Evolutionary conservation across 208 protist species (phyloP).

Genomic region (Leishmania tropica): DNA sequence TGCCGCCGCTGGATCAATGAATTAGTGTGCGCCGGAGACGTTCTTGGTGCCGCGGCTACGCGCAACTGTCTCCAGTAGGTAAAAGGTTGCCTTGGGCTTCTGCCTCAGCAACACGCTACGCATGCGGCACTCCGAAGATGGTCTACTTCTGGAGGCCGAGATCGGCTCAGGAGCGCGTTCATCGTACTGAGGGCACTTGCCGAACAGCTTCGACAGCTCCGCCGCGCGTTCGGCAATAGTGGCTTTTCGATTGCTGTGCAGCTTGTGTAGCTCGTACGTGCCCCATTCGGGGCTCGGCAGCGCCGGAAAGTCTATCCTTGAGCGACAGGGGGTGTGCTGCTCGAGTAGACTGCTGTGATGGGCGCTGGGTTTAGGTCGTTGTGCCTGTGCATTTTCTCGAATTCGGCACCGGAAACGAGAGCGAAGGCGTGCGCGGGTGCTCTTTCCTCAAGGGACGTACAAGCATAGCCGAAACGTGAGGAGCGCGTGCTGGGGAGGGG

Average conservation of each 20-base stretch:
- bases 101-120: background rate
- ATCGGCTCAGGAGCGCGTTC: background rate
- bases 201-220: background rate
- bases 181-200: background rate
- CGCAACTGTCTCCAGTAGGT: conserved; percentile 7
- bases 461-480: background rate
- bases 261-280: conserved; percentile 10
- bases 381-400: background rate
- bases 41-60: conserved; percentile 12
- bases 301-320: conserved; percentile 10
- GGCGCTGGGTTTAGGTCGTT: background rate
- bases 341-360: background rate
- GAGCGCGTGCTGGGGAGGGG: background rate
- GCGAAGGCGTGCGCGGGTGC: background rate
- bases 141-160: too few species aligned
- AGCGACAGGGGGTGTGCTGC: background rate
- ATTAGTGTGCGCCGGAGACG: conserved; percentile 14
- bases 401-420: background rate
- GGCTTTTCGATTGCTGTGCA: background rate
- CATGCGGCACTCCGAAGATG: background rate
- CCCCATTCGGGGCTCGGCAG: background rate
- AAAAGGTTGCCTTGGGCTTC: conserved; percentile 1
- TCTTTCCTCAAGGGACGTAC: background rate
- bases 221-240: background rate
- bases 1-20: background rate